Base-by-base conservation (phyloP, 2,329 filamentous ascomycete species). In the Coniochaeta ligniaria region DNA sequence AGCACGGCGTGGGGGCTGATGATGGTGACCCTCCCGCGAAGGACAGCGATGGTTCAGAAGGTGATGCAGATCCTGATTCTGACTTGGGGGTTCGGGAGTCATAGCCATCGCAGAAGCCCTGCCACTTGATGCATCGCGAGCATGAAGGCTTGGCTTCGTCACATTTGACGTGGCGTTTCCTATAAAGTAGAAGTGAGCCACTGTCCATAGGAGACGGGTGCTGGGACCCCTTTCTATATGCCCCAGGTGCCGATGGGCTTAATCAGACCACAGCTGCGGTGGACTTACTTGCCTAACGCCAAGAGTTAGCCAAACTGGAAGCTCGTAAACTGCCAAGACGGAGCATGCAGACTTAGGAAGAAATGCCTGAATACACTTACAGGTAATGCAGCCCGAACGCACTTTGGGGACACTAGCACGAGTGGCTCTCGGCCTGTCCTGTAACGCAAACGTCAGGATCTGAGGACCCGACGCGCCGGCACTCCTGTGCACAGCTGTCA, bases 131-230 rank as follows among this genome's bases (percentile, higher is more conserved):
- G 60, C 72, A 74, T 57, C 72, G 66, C 38, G 69, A 66, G 63
- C 72, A 74, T 16, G 65, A 67, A 6, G 72, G 72, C 61, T 73
- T 73, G 7, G 68, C 66, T 59, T 74, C 72, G 60, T 74, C 72
- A 63, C 72, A 74, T 59, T 74, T 74, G 35, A 74, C 69, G 56
- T 74, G 72, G 16, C 72, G 68, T 59, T 66, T 68, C 62, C 71
- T 74, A 17, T 2, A 26, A 36, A 28, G 1, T 17, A 26, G 17
- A 2, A 26, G 17, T 52, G 24, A 52, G 47, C 24, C 8, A n/a
- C 11, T 52, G 47, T 9, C 31, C 12, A 31, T 2, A 31, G 17
- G 47, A 17, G 24, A 2, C 20, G 6, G n/a, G 43, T 12, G 5
- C 20, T 47, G 43, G 4, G 43, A 47, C 20, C n/a, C 12, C 11